Evolutionary conservation across 768 basidiomycete genomes (phyloP), one percentile per base, ranked within the genome.

Genomic region (Termitomyces sp.): DNA sequence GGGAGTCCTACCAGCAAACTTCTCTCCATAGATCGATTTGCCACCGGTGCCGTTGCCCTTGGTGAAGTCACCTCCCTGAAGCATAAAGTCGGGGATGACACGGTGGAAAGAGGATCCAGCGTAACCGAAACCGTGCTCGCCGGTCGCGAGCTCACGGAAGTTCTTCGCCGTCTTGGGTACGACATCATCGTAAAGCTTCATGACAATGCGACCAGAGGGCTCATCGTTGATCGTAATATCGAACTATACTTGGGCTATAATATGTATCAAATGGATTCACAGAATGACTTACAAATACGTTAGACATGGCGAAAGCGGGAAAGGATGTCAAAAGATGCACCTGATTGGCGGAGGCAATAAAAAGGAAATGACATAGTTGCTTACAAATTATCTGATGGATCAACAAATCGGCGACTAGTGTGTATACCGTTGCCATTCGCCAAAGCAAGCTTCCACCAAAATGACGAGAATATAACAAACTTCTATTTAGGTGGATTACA

Each of bases 51-150:
- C 90, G 60, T 88, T 75, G 34, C 71, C 68, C 18, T 58, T 64
- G 61, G 86, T 88, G 71, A 96, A 96, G 70, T 94, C 92, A 57
- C 94, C 94, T 31, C 92, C 93, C 71, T 95, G 93, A 56, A 92
- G 78, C 90, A 93, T 93, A 75, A 93, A 94, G 44, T 69, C 48
- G 22, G 88, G 88, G 68, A 94, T 92, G 67, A 94, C 75, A 63
- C 92, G 88, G 72, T 94, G 92, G 83, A 94, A 94, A 0, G 39
- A 26, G 20, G 75, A 76, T 18, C 84, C 86, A 50, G 71, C 53
- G 75, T 95, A 98, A 49, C 92, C 88, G 59, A 73, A 91, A 3
- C 89, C 89, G 54, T 88, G 66, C 69, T 82, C 65, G 50, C 90
- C 89, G 13, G 90, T 92, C 56, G 86, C 86, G 51, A 97, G 82